Conservation (phyloP, 768 basidiomycete species). For the Polyporus arcularius region DNA sequence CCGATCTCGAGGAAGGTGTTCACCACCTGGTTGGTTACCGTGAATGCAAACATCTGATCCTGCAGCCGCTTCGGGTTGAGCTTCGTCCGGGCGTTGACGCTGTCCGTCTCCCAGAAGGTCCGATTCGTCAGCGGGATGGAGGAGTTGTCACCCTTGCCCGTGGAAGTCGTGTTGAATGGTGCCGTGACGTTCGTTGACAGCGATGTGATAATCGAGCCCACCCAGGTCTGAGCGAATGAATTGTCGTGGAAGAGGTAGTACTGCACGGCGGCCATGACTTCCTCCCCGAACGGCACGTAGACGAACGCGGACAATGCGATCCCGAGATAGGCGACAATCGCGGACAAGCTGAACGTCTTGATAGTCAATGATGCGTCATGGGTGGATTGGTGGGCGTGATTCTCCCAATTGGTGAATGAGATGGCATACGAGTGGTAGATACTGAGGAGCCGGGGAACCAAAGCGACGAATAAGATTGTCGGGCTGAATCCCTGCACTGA, state of each 20-base stretch:
- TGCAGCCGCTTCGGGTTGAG: constrained; percentile 70
- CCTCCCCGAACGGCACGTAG: constrained; percentile 91
- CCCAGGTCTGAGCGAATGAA: constrained; percentile 17
- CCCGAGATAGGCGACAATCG: constrained; percentile 88
- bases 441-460: constrained; percentile 79
- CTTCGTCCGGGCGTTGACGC: constrained; percentile 52
- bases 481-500: constrained; percentile 68
- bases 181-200: constrained; percentile 25
- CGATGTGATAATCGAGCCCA: constrained; percentile 18
- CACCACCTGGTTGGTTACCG: constrained; percentile 85
- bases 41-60: constrained; percentile 92
- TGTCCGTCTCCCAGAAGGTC: constrained; percentile 55
- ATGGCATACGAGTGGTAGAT: constrained; percentile 71
- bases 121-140: constrained; percentile 3
- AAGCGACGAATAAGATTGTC: constrained; percentile 76
- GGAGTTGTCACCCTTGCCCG: constrained; percentile 27
- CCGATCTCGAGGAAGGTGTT: constrained; percentile 79
- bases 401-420: constrained; percentile 85
- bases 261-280: constrained; percentile 64
- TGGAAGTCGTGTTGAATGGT: constrained; percentile 29
- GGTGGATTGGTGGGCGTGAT: constrained; percentile 79
- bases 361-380: constrained; percentile 80
- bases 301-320: constrained; percentile 93
- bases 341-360: constrained; percentile 88
- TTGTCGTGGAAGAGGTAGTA: constrained; percentile 26